Percentiles rank a stretch among this genome's conserved stretches.
These are phyloP conservation scores for Carex littledalei DNA, from an alignment of 176 grass and related monocot genomes.

Conservation along the genomic window DNA sequence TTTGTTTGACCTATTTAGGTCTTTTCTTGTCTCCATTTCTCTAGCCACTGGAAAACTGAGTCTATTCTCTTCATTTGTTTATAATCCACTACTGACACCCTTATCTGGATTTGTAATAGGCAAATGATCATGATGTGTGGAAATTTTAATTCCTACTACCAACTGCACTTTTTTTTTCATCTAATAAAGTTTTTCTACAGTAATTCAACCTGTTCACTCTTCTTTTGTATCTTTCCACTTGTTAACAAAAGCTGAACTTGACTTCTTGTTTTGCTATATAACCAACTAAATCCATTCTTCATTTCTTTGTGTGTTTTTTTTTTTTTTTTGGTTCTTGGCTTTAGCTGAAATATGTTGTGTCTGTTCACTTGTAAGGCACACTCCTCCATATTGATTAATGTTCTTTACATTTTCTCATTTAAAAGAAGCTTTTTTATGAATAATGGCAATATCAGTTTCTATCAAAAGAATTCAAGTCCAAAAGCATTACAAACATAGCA, in stretches of 20 bases:
- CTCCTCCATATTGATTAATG: not conserved
- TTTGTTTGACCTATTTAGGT: not conserved
- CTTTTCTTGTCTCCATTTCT: not conserved
- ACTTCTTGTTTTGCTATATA: not conserved
- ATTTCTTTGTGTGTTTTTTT: not conserved
- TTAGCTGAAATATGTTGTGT: not conserved
- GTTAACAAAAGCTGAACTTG: not conserved
- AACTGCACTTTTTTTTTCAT: not conserved
- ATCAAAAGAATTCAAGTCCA: not conserved
- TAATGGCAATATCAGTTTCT: not conserved
- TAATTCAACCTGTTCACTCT: not conserved
- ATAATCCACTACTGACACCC: not conserved
- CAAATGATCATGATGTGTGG: not conserved
- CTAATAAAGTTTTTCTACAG: not conserved
- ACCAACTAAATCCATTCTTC: not conserved
- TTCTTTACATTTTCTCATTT: not conserved
- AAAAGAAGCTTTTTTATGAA: not conserved
- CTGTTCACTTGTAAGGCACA: not conserved
- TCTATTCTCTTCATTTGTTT: not conserved
- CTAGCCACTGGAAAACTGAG: not conserved
- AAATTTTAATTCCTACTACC: not conserved
- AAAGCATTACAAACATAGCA: not conserved
- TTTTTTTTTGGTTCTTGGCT: not conserved
- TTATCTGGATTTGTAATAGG: not conserved
- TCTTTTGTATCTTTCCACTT: not conserved